Conservation (phyloP, 1,139 yeast species). For the Taphrina flavorubra region DNA sequence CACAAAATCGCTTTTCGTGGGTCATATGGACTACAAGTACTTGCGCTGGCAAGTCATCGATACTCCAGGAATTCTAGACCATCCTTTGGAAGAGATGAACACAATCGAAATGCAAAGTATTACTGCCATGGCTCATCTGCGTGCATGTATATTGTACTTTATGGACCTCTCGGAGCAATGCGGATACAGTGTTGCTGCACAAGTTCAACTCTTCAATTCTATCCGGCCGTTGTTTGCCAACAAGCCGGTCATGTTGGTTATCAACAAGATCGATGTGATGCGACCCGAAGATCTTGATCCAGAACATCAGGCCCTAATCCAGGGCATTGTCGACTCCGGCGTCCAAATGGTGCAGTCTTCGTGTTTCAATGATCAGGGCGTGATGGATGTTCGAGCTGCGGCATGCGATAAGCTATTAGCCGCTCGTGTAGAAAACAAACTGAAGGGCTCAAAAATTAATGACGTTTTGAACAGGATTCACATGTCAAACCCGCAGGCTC, state of each 20-base stretch:
- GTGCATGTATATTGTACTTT: conserved; percentile 93
- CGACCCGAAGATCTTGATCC: conserved; percentile 79
- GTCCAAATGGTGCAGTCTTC: conserved; percentile 93
- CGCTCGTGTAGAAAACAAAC: conserved; percentile 93
- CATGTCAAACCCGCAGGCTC: conserved; percentile 84
- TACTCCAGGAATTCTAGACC: conserved; percentile 97
- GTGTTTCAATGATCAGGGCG: conserved; percentile 91
- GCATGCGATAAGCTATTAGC: conserved; percentile 97
- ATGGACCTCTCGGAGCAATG: conserved; percentile 99
- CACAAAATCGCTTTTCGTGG: conserved; percentile 91
- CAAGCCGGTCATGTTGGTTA: conserved; percentile 92
- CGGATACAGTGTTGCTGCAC: conserved; percentile 97
- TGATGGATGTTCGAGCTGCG: conserved; percentile 93
- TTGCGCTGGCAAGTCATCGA: conserved; percentile 97
- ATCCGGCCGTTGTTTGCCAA: conserved; percentile 96
- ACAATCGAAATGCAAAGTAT: conserved; percentile 99
- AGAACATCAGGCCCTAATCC: conserved; percentile 73
- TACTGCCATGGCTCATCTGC: conserved; percentile 96
- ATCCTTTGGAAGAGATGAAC: conserved; percentile 99
- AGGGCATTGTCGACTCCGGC: conserved; percentile 57
- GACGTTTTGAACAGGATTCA: conserved; percentile 93
- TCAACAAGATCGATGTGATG: conserved; percentile 92
- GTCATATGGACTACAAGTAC: conserved; percentile 97
- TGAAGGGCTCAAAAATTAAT: conserved; percentile 90
- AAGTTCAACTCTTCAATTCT: conserved; percentile 93